Conservation (phyloP, 192 early-diverging fungal species). For the Dissophora globulifera region DNA sequence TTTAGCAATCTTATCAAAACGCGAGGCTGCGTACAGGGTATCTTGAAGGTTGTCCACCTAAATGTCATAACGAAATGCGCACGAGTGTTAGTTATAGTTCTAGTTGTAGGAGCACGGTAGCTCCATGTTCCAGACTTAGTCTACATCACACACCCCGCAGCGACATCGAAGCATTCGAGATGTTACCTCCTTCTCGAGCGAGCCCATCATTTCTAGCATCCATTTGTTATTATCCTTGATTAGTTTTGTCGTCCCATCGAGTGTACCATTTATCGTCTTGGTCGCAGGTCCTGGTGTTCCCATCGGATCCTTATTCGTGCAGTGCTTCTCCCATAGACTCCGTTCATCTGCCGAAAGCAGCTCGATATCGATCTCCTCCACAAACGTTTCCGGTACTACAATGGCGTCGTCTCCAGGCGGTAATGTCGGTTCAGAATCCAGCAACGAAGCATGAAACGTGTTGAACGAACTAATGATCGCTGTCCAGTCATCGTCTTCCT, state of each 20-base stretch:
- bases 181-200: conserved; percentile 49
- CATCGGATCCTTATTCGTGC: neutral
- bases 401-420: conserved; percentile 28
- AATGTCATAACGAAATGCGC: too few species aligned
- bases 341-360: conserved; percentile 40
- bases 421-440: conserved; percentile 26
- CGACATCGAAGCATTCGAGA: too few species aligned
- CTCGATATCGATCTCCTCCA: conserved; percentile 24
- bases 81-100: too few species aligned
- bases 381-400: conserved; percentile 5
- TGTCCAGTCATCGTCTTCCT: conserved; percentile 49
- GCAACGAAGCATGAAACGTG: conserved; percentile 40
- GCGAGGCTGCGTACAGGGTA: conserved; percentile 34
- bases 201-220: conserved; percentile 42
- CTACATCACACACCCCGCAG: too few species aligned
- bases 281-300: neutral
- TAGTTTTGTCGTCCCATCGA: neutral
- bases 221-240: conserved; percentile 28
- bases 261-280: too few species aligned
- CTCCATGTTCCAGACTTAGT: too few species aligned
- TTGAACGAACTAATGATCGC: conserved; percentile 42
- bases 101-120: too few species aligned
- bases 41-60: conserved; percentile 49
- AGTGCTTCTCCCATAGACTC: conserved; percentile 46
- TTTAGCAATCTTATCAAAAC: conserved; percentile 43